Evolutionary conservation across 2,329 filamentous ascomycete genomes (phyloP), one percentile per base, ranked within the genome.

Genomic region (Zasmidium cellare): DNA sequence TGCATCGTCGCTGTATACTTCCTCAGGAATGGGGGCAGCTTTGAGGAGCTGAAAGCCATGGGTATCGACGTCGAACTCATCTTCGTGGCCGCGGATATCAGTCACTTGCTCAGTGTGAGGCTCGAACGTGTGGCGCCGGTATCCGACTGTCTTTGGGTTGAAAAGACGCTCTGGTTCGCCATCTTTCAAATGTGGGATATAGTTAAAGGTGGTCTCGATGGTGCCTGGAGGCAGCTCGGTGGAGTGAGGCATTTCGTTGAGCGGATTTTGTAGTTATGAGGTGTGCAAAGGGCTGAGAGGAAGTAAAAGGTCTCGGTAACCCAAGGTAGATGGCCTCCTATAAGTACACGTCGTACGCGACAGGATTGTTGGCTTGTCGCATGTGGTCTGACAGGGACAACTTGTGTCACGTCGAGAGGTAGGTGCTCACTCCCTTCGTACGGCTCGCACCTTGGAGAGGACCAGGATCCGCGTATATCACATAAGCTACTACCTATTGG

Each of bases 11-110:
- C 31, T 18, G 31, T 35, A 51, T 3, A 35, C 31, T 41, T 51
- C 20, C 25, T 51, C 31, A 3, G 24, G 18, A 20, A 28, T 51
- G 16, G 23, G 31, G 6, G 31, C n/a, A n/a, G 24, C 25, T 9
- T 41, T 41, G 35, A 6, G 16, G 11, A 51, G 31, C 25, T 51
- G 22, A 16, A 51, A 51, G 24, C 49, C 49, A 38, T 51, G 24
- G n/a, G 25, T 51, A 24, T 51, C 49, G 31, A 51, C 22, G 5
- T 41, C n/a, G 23, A 54, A 54, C 14, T 47, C 25, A 22, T 54
- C 18, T 20, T 54, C 44, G 20, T 9, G 38, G 5, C 41, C 44
- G 20, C 51, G 51, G 1, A 54, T 19, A 41, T 54, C 25, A 16
- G 1, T 18, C 11, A 54, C 51, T 35, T 54, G 12, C 41, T 31